A percentile compares a stretch with the other conserved stretches of the same genome.
Conservation (phyloP, 345 rosid genomes). For the Euphorbia tirucalli region DNA sequence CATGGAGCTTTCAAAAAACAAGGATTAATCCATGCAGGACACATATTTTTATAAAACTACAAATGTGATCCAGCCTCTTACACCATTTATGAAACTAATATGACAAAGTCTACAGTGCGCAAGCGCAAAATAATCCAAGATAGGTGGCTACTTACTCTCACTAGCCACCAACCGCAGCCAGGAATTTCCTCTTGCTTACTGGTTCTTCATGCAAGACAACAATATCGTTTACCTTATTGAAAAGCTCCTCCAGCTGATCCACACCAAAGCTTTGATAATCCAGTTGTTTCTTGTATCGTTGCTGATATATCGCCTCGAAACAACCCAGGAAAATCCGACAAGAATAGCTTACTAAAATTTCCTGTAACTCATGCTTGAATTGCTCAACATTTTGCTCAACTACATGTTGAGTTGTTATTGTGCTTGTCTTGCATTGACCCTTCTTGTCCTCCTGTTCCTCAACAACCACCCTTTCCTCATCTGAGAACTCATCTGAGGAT, state of each 20-base stretch:
- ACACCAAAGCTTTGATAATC: conserved; percentile 57
- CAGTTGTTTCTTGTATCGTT: conserved; percentile 70
- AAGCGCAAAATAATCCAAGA: neutral
- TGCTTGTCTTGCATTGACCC: conserved; percentile 26
- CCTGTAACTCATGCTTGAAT: conserved; percentile 80
- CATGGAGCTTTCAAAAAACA: conserved; percentile 8
- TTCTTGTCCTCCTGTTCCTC: conserved; percentile 42
- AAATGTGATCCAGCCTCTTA: conserved; percentile 12
- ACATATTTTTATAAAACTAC: conserved; percentile 9
- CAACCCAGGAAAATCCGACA: conserved; percentile 62
- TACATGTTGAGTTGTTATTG: conserved; percentile 27
- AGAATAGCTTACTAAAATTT: conserved; percentile 81
- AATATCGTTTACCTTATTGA: conserved; percentile 62
- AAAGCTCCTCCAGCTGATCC: conserved; percentile 69
- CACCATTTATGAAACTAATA: neutral
- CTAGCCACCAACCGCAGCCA: conserved; percentile 45
- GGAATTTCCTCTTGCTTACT: conserved; percentile 51
- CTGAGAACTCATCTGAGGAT: conserved; percentile 75
- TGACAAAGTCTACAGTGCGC: conserved; percentile 6
- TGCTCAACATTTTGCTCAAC: conserved; percentile 43
- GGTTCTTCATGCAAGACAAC: conserved; percentile 48
- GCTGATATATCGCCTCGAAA: conserved; percentile 79
- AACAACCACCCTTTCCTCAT: conserved; percentile 48
- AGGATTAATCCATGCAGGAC: conserved; percentile 14
- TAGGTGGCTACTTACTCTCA: neutral